Percentiles rank a stretch among this genome's conserved stretches.
phyloP scores from a whole-genome alignment of 805 yeast genomes.

The Tetrapisispora nanseiensis region DNA sequence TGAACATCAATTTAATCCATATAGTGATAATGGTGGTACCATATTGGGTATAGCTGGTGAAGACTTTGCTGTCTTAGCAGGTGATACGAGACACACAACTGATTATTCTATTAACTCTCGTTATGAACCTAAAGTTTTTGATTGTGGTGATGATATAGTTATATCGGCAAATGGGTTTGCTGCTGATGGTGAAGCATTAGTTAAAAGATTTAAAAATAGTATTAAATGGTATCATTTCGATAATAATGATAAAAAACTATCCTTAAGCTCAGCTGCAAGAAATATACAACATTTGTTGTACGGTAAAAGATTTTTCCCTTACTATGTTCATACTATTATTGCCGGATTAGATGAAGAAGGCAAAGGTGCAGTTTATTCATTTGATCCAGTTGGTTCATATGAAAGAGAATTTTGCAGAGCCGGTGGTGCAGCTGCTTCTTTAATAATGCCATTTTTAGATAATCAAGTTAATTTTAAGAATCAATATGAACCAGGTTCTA shows the following conservation, averaged over 20 bases:
- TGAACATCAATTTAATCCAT: slow-evolving; percentile 88
- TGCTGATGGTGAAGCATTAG: slow-evolving; percentile 85
- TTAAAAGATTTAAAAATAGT: slow-evolving; percentile 54
- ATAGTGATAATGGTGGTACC: slow-evolving; percentile 94
- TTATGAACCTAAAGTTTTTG: slow-evolving; percentile 80
- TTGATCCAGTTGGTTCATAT: slow-evolving; percentile 96
- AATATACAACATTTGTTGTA: slow-evolving; percentile 81
- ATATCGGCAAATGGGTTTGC: slow-evolving; percentile 94
- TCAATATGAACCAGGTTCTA: slow-evolving; percentile 72
- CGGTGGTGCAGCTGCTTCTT: slow-evolving; percentile 93
- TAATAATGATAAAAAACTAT: slow-evolving; percentile 59
- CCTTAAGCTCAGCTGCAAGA: slow-evolving; percentile 73
- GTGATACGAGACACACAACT: slow-evolving; percentile 94
- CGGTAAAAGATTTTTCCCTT: slow-evolving; percentile 92
- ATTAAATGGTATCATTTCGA: slow-evolving; percentile 90
- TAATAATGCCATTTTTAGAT: slow-evolving; percentile 95
- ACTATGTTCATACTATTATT: slow-evolving; percentile 87
- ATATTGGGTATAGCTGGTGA: slow-evolving; percentile 96
- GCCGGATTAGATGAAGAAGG: slow-evolving; percentile 87
- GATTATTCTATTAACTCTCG: slow-evolving; percentile 93
- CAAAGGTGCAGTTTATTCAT: slow-evolving; percentile 88
- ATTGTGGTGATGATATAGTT: slow-evolving; percentile 78
- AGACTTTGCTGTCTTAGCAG: slow-evolving; percentile 93
- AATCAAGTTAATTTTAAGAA: slow-evolving; percentile 95
- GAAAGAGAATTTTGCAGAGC: slow-evolving; percentile 97